phyloP scores from a whole-genome alignment of 805 yeast species.

The Candida nitratophila region DNA sequence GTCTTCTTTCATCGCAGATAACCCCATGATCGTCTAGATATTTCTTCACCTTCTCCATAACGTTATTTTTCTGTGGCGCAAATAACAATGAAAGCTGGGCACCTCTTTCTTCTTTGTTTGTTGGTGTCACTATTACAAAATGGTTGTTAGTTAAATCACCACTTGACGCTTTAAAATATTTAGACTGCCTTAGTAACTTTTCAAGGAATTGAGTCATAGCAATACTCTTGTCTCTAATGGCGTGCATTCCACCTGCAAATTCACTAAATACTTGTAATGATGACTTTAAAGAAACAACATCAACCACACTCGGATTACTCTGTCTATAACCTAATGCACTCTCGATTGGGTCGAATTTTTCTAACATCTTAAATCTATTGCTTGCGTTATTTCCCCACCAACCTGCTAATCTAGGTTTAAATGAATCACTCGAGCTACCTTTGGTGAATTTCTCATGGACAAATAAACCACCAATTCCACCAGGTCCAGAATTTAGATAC shows the following conservation, averaged over 20 bases:
- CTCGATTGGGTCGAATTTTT: constrained; percentile 68
- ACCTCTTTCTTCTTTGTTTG: constrained; percentile 53
- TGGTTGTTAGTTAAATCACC: constrained; percentile 4
- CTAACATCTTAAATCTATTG: constrained; percentile 74
- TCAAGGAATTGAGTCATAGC: constrained; percentile 53
- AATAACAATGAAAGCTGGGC: constrained; percentile 78
- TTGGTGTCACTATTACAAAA: constrained; percentile 73
- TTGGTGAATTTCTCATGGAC: constrained; percentile 46
- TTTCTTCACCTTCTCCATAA: constrained; percentile 56
- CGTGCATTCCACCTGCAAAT: constrained; percentile 56
- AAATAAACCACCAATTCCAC: constrained; percentile 83
- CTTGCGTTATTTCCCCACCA: constrained; percentile 91
- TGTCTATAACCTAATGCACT: constrained; percentile 87
- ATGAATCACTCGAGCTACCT: constrained; percentile 23
- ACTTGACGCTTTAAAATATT: constrained; percentile 30
- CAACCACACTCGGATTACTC: constrained; percentile 85
- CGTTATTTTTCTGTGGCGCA: constrained; percentile 26
- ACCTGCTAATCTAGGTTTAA: constrained; percentile 75
- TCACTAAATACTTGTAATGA: constrained; percentile 54
- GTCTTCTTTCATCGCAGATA: constrained; percentile 83
- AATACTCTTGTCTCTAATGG: constrained; percentile 49
- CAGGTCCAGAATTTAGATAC: constrained; percentile 89
- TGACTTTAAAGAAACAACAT: constrained; percentile 65
- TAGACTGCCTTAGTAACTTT: constrained; percentile 35
- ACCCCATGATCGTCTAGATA: constrained; percentile 51